Percentiles rank a stretch among this genome's conserved stretches.
Conservation (phyloP, 106 monocot genomes). For the Alisma plantagoaquatica region DNA sequence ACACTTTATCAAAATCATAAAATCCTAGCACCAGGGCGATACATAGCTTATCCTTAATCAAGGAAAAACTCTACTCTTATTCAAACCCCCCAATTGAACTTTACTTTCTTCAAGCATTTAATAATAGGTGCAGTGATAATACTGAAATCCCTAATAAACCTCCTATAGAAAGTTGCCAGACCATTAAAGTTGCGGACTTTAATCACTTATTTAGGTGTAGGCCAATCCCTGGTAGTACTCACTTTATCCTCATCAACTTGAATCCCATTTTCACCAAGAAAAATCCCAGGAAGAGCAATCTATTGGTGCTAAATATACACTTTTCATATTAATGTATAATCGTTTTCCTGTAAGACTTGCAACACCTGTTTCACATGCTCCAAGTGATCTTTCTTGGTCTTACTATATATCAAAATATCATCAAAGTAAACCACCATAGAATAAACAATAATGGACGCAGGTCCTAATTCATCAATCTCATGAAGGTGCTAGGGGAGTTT, state of each 20-base stretch:
- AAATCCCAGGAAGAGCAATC: not conserved
- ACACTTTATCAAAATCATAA: not conserved
- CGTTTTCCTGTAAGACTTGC: not conserved
- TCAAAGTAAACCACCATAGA: conserved; percentile 7
- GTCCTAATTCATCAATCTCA: conserved; percentile 1
- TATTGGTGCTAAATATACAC: not conserved
- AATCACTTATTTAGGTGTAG: not conserved
- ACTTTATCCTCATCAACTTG: not conserved
- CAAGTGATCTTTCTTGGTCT: not conserved
- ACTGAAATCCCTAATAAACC: not conserved
- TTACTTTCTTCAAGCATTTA: not conserved
- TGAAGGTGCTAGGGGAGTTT: conserved; percentile 2
- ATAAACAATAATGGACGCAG: not conserved
- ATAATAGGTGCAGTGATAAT: not conserved
- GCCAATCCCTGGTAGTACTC: not conserved
- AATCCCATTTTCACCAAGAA: not conserved
- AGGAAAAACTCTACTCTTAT: not conserved
- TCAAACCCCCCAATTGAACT: not conserved
- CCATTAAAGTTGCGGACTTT: conserved; percentile 2
- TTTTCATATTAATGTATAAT: not conserved
- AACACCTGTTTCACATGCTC: not conserved
- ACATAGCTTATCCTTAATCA: not conserved
- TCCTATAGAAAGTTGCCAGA: not conserved
- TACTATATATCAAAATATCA: conserved; percentile 6
- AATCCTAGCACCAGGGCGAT: not conserved